phyloP scores from a whole-genome alignment of 768 basidiomycete genomes.

The Megacollybia marginata region DNA sequence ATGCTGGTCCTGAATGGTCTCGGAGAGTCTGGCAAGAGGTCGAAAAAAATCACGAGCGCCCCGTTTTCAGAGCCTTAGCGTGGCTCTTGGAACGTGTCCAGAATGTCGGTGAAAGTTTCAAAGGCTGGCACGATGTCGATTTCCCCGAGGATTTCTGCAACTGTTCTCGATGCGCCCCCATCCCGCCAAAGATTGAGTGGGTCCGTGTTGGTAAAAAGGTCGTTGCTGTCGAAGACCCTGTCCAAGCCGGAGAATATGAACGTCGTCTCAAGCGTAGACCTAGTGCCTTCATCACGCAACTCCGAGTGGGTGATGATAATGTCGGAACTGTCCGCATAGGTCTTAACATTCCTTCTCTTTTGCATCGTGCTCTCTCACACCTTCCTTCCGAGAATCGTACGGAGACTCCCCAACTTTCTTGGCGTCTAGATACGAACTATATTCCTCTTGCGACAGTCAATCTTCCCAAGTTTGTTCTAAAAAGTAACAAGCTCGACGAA shows the following conservation, averaged over 20 bases:
- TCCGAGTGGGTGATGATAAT: conserved; percentile 56
- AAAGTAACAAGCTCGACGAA: conserved; percentile 69
- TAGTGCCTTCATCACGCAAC: conserved; percentile 78
- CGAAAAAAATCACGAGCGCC: conserved; percentile 80
- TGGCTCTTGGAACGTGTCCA: conserved; percentile 86
- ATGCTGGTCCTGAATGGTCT: conserved; percentile 78
- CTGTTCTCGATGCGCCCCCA: conserved; percentile 81
- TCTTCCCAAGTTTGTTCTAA: conserved; percentile 59
- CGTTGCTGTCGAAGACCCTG: conserved; percentile 72
- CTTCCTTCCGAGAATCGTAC: conserved; percentile 54
- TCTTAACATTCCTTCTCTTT: conserved; percentile 78
- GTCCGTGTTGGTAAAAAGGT: conserved; percentile 51
- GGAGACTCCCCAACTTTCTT: conserved; percentile 50
- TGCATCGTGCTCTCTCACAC: conserved; percentile 80
- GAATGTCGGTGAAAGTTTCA: conserved; percentile 58
- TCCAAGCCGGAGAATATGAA: conserved; percentile 86
- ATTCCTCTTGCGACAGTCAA: conserved; percentile 51
- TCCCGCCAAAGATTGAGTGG: conserved; percentile 73
- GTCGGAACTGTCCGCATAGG: conserved; percentile 75
- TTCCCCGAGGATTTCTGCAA: conserved; percentile 36
- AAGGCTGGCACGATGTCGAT: conserved; percentile 58
- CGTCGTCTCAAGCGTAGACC: conserved; percentile 82
- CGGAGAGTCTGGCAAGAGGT: conserved; percentile 68
- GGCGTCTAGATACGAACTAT: conserved; percentile 80
- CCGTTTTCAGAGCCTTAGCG: conserved; percentile 71